These are phyloP conservation scores for Grigorovia humatica DNA, from an alignment of 805 yeast species.

Conservation along the genomic window DNA sequence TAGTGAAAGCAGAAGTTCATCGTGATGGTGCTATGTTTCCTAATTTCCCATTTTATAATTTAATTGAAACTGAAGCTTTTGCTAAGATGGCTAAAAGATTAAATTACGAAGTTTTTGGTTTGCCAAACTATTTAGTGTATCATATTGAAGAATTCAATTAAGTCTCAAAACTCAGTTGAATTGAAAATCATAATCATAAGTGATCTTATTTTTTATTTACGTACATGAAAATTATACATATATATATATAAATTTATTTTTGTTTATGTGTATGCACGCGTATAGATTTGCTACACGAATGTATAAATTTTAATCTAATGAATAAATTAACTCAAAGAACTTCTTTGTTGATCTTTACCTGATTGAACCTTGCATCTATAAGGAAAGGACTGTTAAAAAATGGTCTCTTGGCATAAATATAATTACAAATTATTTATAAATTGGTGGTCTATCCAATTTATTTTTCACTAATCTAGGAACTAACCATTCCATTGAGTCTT, in stretches of 20 bases:
- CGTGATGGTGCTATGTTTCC: slow-evolving; percentile 99
- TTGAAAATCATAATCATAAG: neutral
- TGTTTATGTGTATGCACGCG: too few species aligned
- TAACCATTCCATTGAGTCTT: slow-evolving; percentile 85
- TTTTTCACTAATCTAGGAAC: slow-evolving; percentile 51
- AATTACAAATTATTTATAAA: slow-evolving; percentile 13
- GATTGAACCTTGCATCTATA: too few species aligned
- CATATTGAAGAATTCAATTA: slow-evolving; percentile 66
- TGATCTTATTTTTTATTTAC: neutral
- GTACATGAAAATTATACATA: too few species aligned
- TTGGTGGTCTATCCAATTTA: slow-evolving; percentile 31
- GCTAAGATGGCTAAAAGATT: slow-evolving; percentile 96
- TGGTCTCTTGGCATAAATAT: too few species aligned
- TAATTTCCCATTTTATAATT: slow-evolving; percentile 91
- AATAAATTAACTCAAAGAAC: too few species aligned
- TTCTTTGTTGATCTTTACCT: too few species aligned
- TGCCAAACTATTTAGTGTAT: slow-evolving; percentile 89
- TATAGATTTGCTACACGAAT: too few species aligned
- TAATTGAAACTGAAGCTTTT: slow-evolving; percentile 96
- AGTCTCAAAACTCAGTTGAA: neutral
- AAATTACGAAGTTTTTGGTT: slow-evolving; percentile 83
- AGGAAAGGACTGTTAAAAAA: too few species aligned
- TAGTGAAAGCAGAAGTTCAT: slow-evolving; percentile 96
- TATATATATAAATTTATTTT: too few species aligned
- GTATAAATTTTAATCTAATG: too few species aligned